Conservation (phyloP, 2,329 filamentous ascomycete genomes). For the Penicillium sclerotiorum region DNA sequence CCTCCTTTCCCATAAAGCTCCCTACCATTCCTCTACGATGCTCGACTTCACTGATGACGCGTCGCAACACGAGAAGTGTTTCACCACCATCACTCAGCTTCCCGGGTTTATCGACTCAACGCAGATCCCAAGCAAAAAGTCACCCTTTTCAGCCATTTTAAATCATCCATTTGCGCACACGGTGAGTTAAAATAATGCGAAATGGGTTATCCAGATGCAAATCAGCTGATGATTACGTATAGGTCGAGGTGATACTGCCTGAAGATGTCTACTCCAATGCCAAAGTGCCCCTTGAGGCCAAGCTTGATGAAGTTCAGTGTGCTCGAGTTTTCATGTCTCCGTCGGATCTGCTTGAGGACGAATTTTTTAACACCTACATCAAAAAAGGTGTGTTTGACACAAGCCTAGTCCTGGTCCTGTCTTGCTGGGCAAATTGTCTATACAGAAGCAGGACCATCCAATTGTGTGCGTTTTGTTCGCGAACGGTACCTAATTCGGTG, state of each 20-base stretch:
- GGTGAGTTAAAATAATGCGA: slow-evolving; percentile 42
- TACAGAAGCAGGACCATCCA: too few relatives aligned
- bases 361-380: slow-evolving; percentile 83
- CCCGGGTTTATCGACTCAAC: slow-evolving; percentile 68
- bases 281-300: slow-evolving; percentile 53
- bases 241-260: slow-evolving; percentile 70
- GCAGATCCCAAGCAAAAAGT: slow-evolving; percentile 70
- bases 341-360: slow-evolving; percentile 68
- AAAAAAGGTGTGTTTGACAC: slow-evolving; percentile 63
- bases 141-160: slow-evolving; percentile 73
- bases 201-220: neutral
- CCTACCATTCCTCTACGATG: slow-evolving; percentile 40
- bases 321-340: slow-evolving; percentile 72
- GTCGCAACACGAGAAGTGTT: slow-evolving; percentile 63
- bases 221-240: slow-evolving; percentile 47
- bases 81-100: slow-evolving; percentile 70
- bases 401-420: too few relatives aligned
- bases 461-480: too few relatives aligned
- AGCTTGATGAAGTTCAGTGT: slow-evolving; percentile 55
- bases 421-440: too few relatives aligned
- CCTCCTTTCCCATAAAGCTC: too few relatives aligned
- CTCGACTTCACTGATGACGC: slow-evolving; percentile 46
- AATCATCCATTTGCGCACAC: slow-evolving; percentile 70
- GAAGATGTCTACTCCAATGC: slow-evolving; percentile 61
- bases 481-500: too few relatives aligned